Conservation (phyloP, 1,139 yeast species). For the Kodamaea fungicola region DNA sequence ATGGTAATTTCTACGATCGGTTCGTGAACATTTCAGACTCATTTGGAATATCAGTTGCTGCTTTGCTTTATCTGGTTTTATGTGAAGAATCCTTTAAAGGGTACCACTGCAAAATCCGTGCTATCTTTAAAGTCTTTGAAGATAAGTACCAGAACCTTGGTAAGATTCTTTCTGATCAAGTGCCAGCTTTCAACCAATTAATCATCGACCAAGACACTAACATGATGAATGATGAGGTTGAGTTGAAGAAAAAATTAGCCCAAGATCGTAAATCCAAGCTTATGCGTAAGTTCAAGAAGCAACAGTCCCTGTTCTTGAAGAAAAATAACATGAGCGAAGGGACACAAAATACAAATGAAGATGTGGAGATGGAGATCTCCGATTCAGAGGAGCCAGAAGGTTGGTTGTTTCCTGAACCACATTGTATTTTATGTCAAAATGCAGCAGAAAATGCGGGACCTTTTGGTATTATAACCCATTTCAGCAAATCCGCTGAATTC, state of each 20-base stretch:
- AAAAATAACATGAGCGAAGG: conserved; percentile 33
- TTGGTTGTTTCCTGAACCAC: conserved; percentile 77
- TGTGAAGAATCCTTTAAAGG: conserved; percentile 33
- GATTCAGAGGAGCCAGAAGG: conserved; percentile 22
- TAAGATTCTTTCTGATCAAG: conserved; percentile 17
- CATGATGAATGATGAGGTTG: conserved; percentile 31
- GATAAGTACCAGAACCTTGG: conserved; percentile 23
- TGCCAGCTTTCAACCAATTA: conserved; percentile 19
- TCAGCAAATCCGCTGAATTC: conserved; percentile 57
- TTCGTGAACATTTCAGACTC: conserved; percentile 27
- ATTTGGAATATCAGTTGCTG: conserved; percentile 42
- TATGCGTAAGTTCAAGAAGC: conserved; percentile 73
- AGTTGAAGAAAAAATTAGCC: conserved; percentile 63
- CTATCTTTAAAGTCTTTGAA: conserved; percentile 44
- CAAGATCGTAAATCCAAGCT: conserved; percentile 69
- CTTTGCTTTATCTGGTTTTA: conserved; percentile 43
- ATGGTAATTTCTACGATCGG: conserved; percentile 35
- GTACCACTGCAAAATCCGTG: conserved; percentile 52
- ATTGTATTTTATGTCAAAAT: conserved; percentile 88
- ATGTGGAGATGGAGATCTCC: conserved; percentile 33
- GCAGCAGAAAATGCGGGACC: conserved; percentile 66
- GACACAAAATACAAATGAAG: conserved; percentile 21
- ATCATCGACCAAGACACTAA: conserved; percentile 16
- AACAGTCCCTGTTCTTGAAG: conserved; percentile 68
- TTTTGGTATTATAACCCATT: conserved; percentile 69